phyloP scores from a whole-genome alignment of 768 basidiomycete genomes.

The Exsudoporus frostii region DNA sequence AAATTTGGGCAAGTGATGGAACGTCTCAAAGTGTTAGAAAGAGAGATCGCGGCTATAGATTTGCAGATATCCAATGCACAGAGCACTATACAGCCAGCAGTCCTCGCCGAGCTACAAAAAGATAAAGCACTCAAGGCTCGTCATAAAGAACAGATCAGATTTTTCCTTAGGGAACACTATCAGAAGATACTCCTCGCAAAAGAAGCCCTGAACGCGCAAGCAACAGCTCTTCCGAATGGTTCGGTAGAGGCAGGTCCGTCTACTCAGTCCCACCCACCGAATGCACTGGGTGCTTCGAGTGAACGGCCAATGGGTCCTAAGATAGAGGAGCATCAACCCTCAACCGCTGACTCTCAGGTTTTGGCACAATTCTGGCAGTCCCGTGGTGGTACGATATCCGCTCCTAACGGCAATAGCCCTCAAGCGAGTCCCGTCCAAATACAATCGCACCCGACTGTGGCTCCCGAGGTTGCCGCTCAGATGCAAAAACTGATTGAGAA shows the following conservation, averaged over 20 bases:
- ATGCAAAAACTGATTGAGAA: conserved; percentile 51
- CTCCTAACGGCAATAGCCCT: conserved; percentile 2
- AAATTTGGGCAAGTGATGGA: conserved; percentile 27
- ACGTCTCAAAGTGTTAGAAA: conserved; percentile 17
- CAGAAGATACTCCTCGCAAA: conserved; percentile 11
- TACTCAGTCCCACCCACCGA: conserved; percentile 7
- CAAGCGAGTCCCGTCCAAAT: conserved; percentile 16
- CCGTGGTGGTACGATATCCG: conserved; percentile 18
- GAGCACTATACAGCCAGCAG: conserved; percentile 15
- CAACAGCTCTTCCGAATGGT: background rate
- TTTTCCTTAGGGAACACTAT: conserved; percentile 13
- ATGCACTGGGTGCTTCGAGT: background rate
- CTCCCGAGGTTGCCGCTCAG: conserved; percentile 34
- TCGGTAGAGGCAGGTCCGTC: conserved; percentile 10
- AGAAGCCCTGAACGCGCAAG: conserved; percentile 7
- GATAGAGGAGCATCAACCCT: conserved; percentile 22
- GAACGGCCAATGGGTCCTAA: conserved; percentile 3
- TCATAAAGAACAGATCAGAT: conserved; percentile 10
- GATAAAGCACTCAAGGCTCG: conserved; percentile 2
- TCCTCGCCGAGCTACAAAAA: conserved; percentile 14
- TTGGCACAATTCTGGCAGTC: conserved; percentile 29
- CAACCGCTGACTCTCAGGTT: conserved; percentile 22
- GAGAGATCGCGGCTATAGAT: conserved; percentile 14
- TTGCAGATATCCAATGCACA: conserved; percentile 12
- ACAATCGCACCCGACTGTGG: background rate